These are phyloP conservation scores for Agarophyton chilense DNA, from an alignment of 23 red algal species.

Conservation along the genomic window DNA sequence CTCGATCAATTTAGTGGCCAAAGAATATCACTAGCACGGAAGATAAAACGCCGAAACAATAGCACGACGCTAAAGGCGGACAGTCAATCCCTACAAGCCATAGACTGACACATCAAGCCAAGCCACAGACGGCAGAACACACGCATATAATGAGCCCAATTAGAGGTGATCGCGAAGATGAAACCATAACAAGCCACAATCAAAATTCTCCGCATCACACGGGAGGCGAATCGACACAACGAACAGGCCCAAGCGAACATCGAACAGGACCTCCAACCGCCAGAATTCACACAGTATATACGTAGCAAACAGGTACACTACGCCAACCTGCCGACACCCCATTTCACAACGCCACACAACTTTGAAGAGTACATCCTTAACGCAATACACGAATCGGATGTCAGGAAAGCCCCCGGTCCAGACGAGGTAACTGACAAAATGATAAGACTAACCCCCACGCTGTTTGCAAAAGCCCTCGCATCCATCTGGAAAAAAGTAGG, in stretches of 20 bases:
- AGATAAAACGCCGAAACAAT: too few species aligned
- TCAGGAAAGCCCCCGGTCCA: conserved; percentile 28
- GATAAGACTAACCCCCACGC: neutral
- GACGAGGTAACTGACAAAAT: neutral
- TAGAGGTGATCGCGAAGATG: neutral
- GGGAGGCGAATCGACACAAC: neutral
- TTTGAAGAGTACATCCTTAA: neutral
- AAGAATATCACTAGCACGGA: neutral
- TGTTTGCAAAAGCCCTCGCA: neutral
- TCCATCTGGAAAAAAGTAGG: neutral
- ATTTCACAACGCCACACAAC: neutral
- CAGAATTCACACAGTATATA: neutral
- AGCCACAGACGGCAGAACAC: neutral
- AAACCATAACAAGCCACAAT: neutral
- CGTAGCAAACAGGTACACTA: neutral
- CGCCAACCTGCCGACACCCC: neutral
- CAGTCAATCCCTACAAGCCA: too few species aligned
- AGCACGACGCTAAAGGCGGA: too few species aligned
- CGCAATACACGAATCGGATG: neutral
- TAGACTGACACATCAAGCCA: too few species aligned
- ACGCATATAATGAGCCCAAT: neutral
- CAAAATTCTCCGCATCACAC: too few species aligned
- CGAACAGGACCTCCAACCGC: neutral
- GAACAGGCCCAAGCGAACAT: neutral
- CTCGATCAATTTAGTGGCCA: neutral